Conservation (phyloP, 2,329 filamentous ascomycete genomes). For the Phaeosphaeriaceae sp. region DNA sequence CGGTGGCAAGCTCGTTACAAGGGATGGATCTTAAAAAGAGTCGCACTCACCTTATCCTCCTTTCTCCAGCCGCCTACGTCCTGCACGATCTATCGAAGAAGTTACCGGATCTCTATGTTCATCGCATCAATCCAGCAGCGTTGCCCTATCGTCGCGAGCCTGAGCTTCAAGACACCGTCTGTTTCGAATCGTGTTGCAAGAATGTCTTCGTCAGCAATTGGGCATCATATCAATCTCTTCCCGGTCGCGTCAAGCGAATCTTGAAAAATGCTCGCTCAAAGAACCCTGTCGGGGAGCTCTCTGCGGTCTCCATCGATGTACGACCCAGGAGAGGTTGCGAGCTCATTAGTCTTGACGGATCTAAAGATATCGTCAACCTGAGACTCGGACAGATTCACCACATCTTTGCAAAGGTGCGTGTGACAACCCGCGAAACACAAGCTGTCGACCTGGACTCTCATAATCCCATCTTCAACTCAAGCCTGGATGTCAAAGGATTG, state of each 20-base stretch:
- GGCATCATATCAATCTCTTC: slow-evolving; percentile 29
- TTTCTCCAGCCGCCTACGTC: slow-evolving; percentile 30
- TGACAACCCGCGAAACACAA: slow-evolving; percentile 20
- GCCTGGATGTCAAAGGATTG: slow-evolving; percentile 25
- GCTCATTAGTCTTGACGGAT: slow-evolving; percentile 24
- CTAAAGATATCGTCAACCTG: slow-evolving; percentile 22
- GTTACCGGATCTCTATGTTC: slow-evolving; percentile 29
- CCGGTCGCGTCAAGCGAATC: slow-evolving; percentile 30
- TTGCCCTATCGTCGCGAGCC: slow-evolving; percentile 27
- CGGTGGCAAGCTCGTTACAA: slow-evolving; percentile 31
- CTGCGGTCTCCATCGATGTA: slow-evolving; percentile 28
- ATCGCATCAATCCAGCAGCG: slow-evolving; percentile 37
- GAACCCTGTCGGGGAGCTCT: slow-evolving; percentile 29
- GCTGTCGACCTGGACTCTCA: slow-evolving; percentile 21
- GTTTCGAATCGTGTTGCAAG: slow-evolving; percentile 29
- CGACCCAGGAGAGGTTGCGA: slow-evolving; percentile 33
- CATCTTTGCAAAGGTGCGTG: slow-evolving; percentile 29
- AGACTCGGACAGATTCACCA: slow-evolving; percentile 37
- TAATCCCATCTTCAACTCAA: slow-evolving; percentile 32
- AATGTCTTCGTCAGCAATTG: slow-evolving; percentile 37
- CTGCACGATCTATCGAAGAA: slow-evolving; percentile 31
- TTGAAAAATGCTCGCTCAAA: slow-evolving; percentile 33
- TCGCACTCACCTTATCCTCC: slow-evolving; percentile 35
- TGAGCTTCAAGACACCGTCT: slow-evolving; percentile 19
- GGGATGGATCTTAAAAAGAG: slow-evolving; percentile 13